Percentiles rank a stretch among this genome's conserved stretches.
These are phyloP conservation scores for Pseudomassariella vexata DNA, from an alignment of 2,329 filamentous ascomycete species.

Conservation along the genomic window DNA sequence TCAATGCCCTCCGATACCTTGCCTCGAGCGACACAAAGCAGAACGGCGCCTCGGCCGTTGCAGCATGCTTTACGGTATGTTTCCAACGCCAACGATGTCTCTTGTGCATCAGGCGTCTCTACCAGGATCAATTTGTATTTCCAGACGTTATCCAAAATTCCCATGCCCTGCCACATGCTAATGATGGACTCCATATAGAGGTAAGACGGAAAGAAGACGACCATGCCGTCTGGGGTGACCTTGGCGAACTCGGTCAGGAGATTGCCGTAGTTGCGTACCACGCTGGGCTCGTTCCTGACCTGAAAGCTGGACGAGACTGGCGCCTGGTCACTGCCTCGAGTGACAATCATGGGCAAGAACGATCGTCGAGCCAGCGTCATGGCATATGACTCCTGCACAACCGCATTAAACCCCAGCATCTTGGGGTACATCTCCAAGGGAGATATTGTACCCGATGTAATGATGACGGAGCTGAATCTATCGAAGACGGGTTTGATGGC, in stretches of 20 bases:
- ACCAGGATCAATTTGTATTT: conserved; percentile 98
- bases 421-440: conserved; percentile 98
- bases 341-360: conserved; percentile 98
- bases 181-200: conserved; percentile 99
- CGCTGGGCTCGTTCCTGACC: conserved; percentile 89
- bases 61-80: conserved; percentile 97
- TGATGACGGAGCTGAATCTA: conserved; percentile 95
- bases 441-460: conserved; percentile 95
- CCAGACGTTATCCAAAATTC: conserved; percentile 95
- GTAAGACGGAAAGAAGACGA: conserved; percentile 99
- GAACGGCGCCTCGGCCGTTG: conserved; percentile 87
- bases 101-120: conserved; percentile 94
- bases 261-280: conserved; percentile 95
- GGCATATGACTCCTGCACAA: conserved; percentile 93
- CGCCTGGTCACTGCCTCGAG: conserved; percentile 87
- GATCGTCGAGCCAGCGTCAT: conserved; percentile 93
- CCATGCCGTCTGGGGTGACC: conserved; percentile 91
- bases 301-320: conserved; percentile 91
- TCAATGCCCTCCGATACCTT: conserved; percentile 98
- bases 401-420: conserved; percentile 89
- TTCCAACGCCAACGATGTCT: conserved; percentile 90
- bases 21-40: conserved; percentile 91
- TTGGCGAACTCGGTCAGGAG: conserved; percentile 92
- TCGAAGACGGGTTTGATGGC: conserved; percentile 98
- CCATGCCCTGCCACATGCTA: conserved; percentile 99